These are phyloP conservation scores for Saccharomycopsis fermentans DNA, from an alignment of 805 yeast genomes.

Conservation along the genomic window DNA sequence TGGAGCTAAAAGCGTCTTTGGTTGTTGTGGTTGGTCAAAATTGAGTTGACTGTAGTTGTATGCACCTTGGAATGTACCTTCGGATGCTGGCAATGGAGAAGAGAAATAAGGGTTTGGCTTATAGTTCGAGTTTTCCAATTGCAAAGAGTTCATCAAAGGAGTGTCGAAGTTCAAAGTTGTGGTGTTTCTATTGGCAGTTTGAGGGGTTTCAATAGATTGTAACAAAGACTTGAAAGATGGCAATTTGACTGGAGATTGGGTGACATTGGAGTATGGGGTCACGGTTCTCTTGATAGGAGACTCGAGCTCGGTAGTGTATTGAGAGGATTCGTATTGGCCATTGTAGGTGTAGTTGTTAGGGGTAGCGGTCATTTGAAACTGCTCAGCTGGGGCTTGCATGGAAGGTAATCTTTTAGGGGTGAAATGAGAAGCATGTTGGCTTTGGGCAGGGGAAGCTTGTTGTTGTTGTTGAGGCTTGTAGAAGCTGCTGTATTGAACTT, in stretches of 20 bases:
- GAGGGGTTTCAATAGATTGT: constrained; percentile 17
- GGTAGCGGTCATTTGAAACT: neutral
- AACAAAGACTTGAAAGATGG: constrained; percentile 19
- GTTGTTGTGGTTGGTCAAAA: constrained; percentile 16
- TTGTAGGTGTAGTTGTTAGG: constrained; percentile 11
- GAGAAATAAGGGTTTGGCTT: constrained; percentile 3
- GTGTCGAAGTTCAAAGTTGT: constrained; percentile 14
- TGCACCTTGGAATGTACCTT: constrained; percentile 13
- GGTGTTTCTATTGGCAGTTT: constrained; percentile 4
- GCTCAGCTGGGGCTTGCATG: neutral
- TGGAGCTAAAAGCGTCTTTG: neutral
- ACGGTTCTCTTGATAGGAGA: constrained; percentile 10
- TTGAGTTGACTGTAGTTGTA: constrained; percentile 16
- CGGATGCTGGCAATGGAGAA: constrained; percentile 1
- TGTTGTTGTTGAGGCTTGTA: neutral
- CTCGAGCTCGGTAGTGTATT: constrained; percentile 5
- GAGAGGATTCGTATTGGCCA: constrained; percentile 1
- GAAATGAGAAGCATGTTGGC: constrained; percentile 10
- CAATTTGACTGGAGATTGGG: constrained; percentile 11
- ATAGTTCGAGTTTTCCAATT: constrained; percentile 12
- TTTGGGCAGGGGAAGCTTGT: neutral
- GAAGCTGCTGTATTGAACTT: neutral
- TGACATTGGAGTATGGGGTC: neutral
- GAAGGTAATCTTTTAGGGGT: constrained; percentile 17
- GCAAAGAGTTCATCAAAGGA: constrained; percentile 17